Conservation (phyloP, 169 alveolate genomes). For the Plasmodium gonderi region DNA sequence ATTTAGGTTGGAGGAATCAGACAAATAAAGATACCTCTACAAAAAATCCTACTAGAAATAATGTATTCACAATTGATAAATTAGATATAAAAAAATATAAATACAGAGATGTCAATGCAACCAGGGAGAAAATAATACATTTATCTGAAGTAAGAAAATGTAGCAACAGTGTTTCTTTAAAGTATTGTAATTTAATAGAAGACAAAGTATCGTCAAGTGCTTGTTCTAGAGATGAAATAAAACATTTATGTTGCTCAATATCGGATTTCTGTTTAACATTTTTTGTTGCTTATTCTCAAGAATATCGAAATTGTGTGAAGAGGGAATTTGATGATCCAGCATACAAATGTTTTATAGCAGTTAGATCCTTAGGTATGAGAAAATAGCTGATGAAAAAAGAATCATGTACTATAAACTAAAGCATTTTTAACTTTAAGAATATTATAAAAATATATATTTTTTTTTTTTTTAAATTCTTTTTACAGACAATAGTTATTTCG, state of each 20-base stretch:
- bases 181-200: conserved; percentile 1
- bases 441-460: neutral
- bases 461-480: neutral
- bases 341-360: neutral
- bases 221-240: conserved; percentile 7
- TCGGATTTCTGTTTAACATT: conserved; percentile 31
- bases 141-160: neutral
- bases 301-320: neutral
- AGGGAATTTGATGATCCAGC: conserved; percentile 1
- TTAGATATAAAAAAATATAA: neutral
- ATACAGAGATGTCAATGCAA: conserved; percentile 8
- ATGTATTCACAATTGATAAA: neutral
- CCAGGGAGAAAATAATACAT: conserved; percentile 10
- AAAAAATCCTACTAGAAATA: neutral
- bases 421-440: neutral
- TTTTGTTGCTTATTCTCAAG: neutral
- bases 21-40: neutral
- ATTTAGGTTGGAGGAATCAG: neutral
- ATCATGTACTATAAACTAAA: neutral
- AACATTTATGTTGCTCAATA: conserved; percentile 30
- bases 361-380: neutral
- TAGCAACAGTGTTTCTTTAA: neutral
- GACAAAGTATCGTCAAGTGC: neutral
- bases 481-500: neutral
- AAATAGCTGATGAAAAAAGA: neutral